Base-by-base conservation (phyloP, 129 eudicot species). In the Flaveria robusta region DNA sequence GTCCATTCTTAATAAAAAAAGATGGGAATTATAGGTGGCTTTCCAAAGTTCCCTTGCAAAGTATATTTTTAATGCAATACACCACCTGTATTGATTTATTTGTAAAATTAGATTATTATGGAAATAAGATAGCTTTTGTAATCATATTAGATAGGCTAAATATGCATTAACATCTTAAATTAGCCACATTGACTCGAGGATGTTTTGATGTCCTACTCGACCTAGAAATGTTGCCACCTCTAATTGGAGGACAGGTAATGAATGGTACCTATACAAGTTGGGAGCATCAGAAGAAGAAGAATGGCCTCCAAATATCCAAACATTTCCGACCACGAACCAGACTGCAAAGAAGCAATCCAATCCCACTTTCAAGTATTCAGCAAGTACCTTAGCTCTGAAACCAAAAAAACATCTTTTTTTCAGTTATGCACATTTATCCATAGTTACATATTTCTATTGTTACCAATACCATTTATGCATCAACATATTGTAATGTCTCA, bases 311-410 rank as follows among this genome's bases (percentile, higher is more conserved):
- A 93, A 93, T 73, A 93, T 87, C 98, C 98, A 93, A 12, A 93
- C 97, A 79, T 90, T 93, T 77, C 98, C 98, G 74, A 93, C 98
- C 75, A 93, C 97, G 65, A 93, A 93, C 98, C 98, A 93, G 60
- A 93, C 88, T 9, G 98, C 98, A 85, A 93, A 93, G 85, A 93
- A 93, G 91, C 98, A 93, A 84, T 93, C 98, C 78, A 93, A 74
- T 51, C 88, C 97, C 93, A 90, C 87, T 84, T 93, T 93, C 63
- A 93, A 83, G 85, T 93, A 90, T 77, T 93, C 98, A 68, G 88
- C 79, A 62, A 87, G 79, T 23, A 69, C 87, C 87, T 93, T 93
- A 27, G 88, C 64, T 77, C 98, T 93, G 89, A 63, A 55, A 70
- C 26, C 7, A 45, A 13, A 43, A 12, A 15, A 16, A 63, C 43